A percentile compares a stretch with the other conserved stretches of the same genome.
phyloP scores from a whole-genome alignment of 805 yeast species.

The Candida silvicultrix region DNA sequence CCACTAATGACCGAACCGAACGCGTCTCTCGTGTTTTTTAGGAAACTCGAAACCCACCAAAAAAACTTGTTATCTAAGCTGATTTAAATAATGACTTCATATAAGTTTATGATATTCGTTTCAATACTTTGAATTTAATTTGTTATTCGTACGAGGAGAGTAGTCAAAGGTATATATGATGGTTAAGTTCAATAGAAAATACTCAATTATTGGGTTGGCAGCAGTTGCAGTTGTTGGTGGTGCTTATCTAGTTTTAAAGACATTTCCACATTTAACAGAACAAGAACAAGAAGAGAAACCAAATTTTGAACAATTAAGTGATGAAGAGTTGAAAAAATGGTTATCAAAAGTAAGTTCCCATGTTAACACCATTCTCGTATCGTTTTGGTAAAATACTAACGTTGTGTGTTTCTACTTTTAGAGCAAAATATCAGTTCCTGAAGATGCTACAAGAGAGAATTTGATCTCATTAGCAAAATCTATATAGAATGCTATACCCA shows the following conservation, averaged over 20 bases:
- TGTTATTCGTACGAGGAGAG: too few relatives aligned
- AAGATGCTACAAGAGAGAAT: conserved; percentile 6
- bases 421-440: conserved; percentile 7
- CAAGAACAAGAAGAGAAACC: background rate
- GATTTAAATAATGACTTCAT: too few relatives aligned
- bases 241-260: conserved; percentile 12
- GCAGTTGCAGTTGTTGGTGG: conserved; percentile 10
- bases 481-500: background rate
- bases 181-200: conserved; percentile 11
- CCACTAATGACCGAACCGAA: conserved; percentile 1
- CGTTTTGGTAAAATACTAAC: too few relatives aligned
- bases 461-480: conserved; percentile 7
- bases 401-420: background rate
- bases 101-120: too few relatives aligned
- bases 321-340: conserved; percentile 8
- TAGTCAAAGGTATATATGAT: conserved; percentile 2
- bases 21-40: background rate
- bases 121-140: too few relatives aligned
- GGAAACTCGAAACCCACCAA: background rate
- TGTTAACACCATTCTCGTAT: too few relatives aligned
- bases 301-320: background rate
- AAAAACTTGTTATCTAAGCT: background rate
- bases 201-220: conserved; percentile 5
- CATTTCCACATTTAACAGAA: conserved; percentile 10
- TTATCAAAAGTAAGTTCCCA: background rate